A percentile compares a stretch with the other conserved stretches of the same genome.
Evolutionary conservation across 2,329 filamentous ascomycete species (phyloP).

Genomic region (Cordyceps farinosa): DNA sequence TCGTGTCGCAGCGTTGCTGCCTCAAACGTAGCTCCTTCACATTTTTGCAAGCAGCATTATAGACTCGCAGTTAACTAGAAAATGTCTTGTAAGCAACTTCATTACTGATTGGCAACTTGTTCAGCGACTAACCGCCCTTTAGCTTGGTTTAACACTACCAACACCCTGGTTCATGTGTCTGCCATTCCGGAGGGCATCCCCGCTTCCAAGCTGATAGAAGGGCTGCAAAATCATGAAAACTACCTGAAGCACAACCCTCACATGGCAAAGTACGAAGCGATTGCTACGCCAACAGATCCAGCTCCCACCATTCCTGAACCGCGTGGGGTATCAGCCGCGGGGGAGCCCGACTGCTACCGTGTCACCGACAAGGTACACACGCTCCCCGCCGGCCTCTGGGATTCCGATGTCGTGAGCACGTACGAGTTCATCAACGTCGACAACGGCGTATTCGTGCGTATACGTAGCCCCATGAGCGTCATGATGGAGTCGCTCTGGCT

Average conservation of each 20-base stretch:
- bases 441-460: constrained; percentile 50
- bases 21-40: background rate
- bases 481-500: constrained; percentile 54
- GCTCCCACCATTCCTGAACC: constrained; percentile 30
- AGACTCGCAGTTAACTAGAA: background rate
- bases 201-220: constrained; percentile 36
- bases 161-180: constrained; percentile 41
- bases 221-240: constrained; percentile 50
- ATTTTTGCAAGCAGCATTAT: background rate
- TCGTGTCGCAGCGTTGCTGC: background rate
- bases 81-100: constrained; percentile 13
- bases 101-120: too few relatives aligned
- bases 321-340: constrained; percentile 24
- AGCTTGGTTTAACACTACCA: constrained; percentile 43
- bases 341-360: constrained; percentile 39
- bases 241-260: constrained; percentile 53
- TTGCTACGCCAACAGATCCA: constrained; percentile 29
- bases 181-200: constrained; percentile 38
- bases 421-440: constrained; percentile 51
- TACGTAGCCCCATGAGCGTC: constrained; percentile 48
- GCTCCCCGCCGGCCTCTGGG: constrained; percentile 53
- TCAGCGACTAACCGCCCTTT: background rate
- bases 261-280: constrained; percentile 40
- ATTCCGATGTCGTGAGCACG: constrained; percentile 49
- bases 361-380: constrained; percentile 50